A percentile compares a stretch with the other conserved stretches of the same genome.
Evolutionary conservation across 305 asterid species (phyloP).

Genomic region (Fraxinus sp.): DNA sequence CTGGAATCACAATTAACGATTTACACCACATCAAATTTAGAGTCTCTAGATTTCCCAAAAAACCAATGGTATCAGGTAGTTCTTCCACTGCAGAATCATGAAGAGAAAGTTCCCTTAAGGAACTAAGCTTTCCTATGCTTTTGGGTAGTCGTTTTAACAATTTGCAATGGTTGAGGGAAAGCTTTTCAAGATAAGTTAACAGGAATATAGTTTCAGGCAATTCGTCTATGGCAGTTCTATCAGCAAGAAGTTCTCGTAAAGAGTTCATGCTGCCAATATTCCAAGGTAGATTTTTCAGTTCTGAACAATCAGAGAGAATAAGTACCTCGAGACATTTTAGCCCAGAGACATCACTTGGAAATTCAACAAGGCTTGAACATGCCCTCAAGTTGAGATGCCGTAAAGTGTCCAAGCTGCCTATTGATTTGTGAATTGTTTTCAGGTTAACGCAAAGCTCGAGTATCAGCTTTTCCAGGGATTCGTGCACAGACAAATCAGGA

Average conservation of each 20-base stretch:
- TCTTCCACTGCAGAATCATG: conserved; percentile 24
- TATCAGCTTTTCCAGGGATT: conserved; percentile 32
- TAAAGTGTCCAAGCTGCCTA: conserved; percentile 26
- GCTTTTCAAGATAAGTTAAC: conserved; percentile 27
- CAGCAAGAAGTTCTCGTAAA: conserved; percentile 17
- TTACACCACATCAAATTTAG: conserved; percentile 29
- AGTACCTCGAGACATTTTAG: conserved; percentile 36
- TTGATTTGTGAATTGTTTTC: conserved; percentile 28
- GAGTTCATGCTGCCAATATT: conserved; percentile 31
- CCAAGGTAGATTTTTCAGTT: conserved; percentile 29
- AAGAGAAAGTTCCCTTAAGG: conserved; percentile 27
- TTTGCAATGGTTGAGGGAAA: conserved; percentile 17
- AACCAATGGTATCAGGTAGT: conserved; percentile 29
- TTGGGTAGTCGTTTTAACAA: conserved; percentile 24
- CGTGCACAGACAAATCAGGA: conserved; percentile 33
- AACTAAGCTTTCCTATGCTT: conserved; percentile 25
- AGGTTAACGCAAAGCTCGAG: conserved; percentile 30
- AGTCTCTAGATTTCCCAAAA: conserved; percentile 29
- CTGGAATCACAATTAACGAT: conserved; percentile 24
- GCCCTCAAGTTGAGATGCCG: conserved; percentile 28
- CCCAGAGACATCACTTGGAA: conserved; percentile 36
- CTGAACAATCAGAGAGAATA: conserved; percentile 33
- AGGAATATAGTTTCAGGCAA: conserved; percentile 26
- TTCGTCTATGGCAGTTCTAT: conserved; percentile 20
- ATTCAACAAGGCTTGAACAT: conserved; percentile 26